Evolutionary conservation across 2,329 filamentous ascomycete genomes (phyloP).

Genomic region (Aspergillus ochraceoroseus): DNA sequence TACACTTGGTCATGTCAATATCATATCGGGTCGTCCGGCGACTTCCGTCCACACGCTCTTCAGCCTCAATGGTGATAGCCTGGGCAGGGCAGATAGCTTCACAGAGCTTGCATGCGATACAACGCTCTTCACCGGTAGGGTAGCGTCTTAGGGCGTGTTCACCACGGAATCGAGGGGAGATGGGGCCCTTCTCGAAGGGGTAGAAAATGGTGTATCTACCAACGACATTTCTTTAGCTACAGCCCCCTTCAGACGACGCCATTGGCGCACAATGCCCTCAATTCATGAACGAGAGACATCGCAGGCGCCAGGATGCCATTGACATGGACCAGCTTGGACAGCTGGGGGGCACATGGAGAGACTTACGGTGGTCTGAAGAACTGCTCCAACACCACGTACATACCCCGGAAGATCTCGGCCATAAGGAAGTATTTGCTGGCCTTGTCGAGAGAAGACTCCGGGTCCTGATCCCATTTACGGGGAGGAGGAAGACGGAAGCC

Average conservation of each 20-base stretch:
- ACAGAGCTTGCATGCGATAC: conserved; percentile 99
- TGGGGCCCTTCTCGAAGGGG: conserved; percentile 97
- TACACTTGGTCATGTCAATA: conserved; percentile 99
- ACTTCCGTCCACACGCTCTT: conserved; percentile 93
- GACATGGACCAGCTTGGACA: not conserved
- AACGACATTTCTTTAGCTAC: not conserved
- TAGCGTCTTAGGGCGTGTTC: conserved; percentile 96
- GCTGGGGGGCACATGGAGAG: conserved; percentile 11
- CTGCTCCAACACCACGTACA: conserved; percentile 97
- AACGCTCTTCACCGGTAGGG: conserved; percentile 95
- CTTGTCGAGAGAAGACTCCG: conserved; percentile 73
- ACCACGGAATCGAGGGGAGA: conserved; percentile 95
- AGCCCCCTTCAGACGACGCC: not conserved
- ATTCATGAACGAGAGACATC: not conserved
- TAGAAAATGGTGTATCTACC: conserved; percentile 97
- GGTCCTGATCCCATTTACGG: conserved; percentile 73
- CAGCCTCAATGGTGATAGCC: conserved; percentile 98
- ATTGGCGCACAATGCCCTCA: not conserved
- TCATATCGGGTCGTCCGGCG: conserved; percentile 95
- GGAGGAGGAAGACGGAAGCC: conserved; percentile 73
- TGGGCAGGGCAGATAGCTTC: conserved; percentile 97
- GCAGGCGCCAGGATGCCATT: not conserved
- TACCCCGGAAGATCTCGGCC: conserved; percentile 92
- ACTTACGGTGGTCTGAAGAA: conserved; percentile 97
- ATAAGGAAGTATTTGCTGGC: conserved; percentile 91